Base-by-base conservation (phyloP, 2,329 filamentous ascomycete species). In the Cladosporium sp. region DNA sequence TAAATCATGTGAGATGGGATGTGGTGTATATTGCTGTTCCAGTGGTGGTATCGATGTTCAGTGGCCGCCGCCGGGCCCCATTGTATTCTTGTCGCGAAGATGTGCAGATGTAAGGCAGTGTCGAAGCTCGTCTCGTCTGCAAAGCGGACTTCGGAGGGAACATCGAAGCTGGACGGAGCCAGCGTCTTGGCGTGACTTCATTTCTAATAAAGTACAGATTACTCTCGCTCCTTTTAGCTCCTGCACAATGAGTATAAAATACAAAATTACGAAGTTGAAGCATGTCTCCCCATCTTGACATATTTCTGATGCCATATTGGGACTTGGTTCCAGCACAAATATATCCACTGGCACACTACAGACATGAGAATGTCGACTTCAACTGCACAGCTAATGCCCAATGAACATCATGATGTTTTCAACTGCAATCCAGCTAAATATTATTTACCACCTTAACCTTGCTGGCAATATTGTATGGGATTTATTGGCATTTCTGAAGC, bases 1-100 rank as follows among this genome's bases (percentile, higher is more conserved):
- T 23, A 56, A 53, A 28, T 36, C 62, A 65, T 65, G 43, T 53
- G 32, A 23, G 25, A 65, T 65, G 25, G 6, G 25, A 25, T 54
- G 36, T 48, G 21, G 28, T 34, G 18, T 48, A 4, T 63, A 28
- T 56, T 25, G 60, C 32, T 46, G 26, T 26, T 63, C 34, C 25
- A 46, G 30, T 16, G 10, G 23, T 30, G 26, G 16, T 56, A 56
- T 56, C 49, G 60, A 56, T 63, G 30, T 63, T 63, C 49, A 63
- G 60, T 51, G 60, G 60, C 60, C 60, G 26, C 60, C 60, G 49
- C 32, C 49, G 60, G 60, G 60, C 60, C 60, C 60, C 60, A 63
- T 63, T 54, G 34, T 46, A 56, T 63, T n/a, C 49, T 30, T 46
- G 49, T 63, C 49, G 60, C 60, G 60, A 34, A 54, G 60, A 28